Evolutionary conservation across 805 yeast genomes (phyloP), one percentile per base, ranked within the genome.

Genomic region (Kluyveromyces wickerhamii): DNA sequence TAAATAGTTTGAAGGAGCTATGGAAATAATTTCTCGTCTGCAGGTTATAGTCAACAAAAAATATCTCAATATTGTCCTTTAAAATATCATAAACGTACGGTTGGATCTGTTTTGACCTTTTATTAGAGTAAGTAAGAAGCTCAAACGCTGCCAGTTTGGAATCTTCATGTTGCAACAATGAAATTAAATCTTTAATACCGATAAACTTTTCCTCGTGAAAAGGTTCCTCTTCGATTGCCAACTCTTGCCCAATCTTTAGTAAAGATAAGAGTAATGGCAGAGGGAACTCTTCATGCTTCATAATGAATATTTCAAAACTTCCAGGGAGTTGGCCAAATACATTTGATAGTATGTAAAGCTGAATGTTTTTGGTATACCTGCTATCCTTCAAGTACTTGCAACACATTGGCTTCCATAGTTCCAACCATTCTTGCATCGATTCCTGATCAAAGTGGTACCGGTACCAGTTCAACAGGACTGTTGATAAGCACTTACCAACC

Each of bases 21-120:
- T 66, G 64, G 34, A 83, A 74, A 29, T 73, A 77, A 42, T 77
- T 78, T 49, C 96, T 65, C 1, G 72, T 65, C 40, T 81, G 88
- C 11, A 84, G 66, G 37, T 79, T 75, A 13, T 71, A 64, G 39
- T 83, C 94, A n/a, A 70, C 64, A 38, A 80, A 68, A 41, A 78
- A 66, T 4, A 69, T 57, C 20, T 70, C 71, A 4, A 79, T 47
- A 20, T 68, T 58, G 0, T 62, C 51, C 24, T 56, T 45, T 0
- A 87, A 43, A 1, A 71, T 46, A 0, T 63, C 60, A 37, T 71
- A 71, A 0, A 73, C 62, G 17, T 52, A 52, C 1, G 58, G 32
- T 1, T 72, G 65, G 2, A 88, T 66, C 0, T 76, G 74, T 32
- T 62, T 63, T 0, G 95, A 72, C 3, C 72, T 71, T 44, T 77